Base-by-base conservation (phyloP, 768 basidiomycete genomes). In the Pholiota molesta region DNA sequence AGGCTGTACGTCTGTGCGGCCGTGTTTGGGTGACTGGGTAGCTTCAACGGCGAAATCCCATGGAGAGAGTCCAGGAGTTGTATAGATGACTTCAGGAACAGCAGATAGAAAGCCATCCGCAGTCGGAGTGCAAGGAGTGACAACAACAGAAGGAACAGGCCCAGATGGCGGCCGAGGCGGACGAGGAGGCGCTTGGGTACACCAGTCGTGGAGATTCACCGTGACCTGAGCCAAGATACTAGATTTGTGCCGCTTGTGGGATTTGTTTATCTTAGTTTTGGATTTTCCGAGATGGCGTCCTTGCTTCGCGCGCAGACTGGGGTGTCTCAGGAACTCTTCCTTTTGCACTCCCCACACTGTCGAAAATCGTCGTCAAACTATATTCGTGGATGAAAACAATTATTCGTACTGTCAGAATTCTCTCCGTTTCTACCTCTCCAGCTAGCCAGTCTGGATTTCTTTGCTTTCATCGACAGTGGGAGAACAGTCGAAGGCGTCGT, bases 111-210 rank as follows among this genome's bases (percentile, higher is more conserved):
- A 19, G 14, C 44, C 52, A n/a, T 54, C 59, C 13, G 23, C 45
- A 21, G 62, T 62, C 4, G 70, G 68, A 8, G 67, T 68, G 19
- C 65, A 68, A 49, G 70, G 70, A 0, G 70, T 69, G 52, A 72
- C 61, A 21, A 70, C 65, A n/a, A 72, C 66, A 28, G 68, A 55
- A 23, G 71, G 71, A 44, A 68, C 40, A 7, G 59, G 52, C 17
- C 33, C 53, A 5, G 66, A 65, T 29, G 47, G 35, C 23, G 59
- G 51, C 7, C 62, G 52, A 19, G 68, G 63, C 17, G 62, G 65
- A 5, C 62, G 63, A 23, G 60, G 62, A 0, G 66, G 66, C 4
- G 63, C 56, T 42, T 19, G 63, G 13, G 59, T 44, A 42, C 53
- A 62, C 57, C 59, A 65, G 40, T 67, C 66, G 29, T 65, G 57